A percentile compares a stretch with the other conserved stretches of the same genome.
phyloP scores from a whole-genome alignment of 2,329 filamentous ascomycete genomes.

The Trichoderma sp. region DNA sequence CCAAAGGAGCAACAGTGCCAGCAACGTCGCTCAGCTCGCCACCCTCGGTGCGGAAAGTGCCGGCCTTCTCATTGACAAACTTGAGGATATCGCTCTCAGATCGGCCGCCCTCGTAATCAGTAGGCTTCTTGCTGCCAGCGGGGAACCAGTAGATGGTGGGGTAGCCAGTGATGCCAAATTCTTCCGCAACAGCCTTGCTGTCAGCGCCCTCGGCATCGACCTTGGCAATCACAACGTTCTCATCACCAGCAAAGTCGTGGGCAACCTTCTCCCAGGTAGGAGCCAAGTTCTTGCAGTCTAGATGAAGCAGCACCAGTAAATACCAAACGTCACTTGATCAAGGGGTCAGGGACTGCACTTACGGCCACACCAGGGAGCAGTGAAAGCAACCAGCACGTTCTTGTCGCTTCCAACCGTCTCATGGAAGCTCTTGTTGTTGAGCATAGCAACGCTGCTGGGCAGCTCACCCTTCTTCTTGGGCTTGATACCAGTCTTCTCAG shows the following conservation, averaged over 20 bases:
- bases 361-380: constrained; percentile 98
- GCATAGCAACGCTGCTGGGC: constrained; percentile 72
- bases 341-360: constrained; percentile 40
- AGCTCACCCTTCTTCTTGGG: constrained; percentile 71
- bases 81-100: constrained; percentile 71
- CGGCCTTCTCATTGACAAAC: constrained; percentile 86
- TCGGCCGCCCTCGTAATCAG: constrained; percentile 73
- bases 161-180: constrained; percentile 79
- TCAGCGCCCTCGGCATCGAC: constrained; percentile 89
- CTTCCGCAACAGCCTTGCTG: constrained; percentile 72
- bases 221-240: constrained; percentile 83
- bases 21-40: constrained; percentile 76
- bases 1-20: constrained; percentile 78
- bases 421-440: constrained; percentile 78
- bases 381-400: constrained; percentile 92
- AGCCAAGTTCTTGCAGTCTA: constrained; percentile 95
- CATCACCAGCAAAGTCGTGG: constrained; percentile 73
- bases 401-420: constrained; percentile 77
- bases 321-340: neutral
- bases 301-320: neutral
- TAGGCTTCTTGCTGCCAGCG: constrained; percentile 70
- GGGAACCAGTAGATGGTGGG: constrained; percentile 98
- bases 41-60: constrained; percentile 78
- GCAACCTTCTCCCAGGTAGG: constrained; percentile 89
- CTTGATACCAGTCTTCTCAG: constrained; percentile 83